Base-by-base conservation (phyloP, 1,284 basidiomycete species). In the Cryptococcus neoformans region DNA sequence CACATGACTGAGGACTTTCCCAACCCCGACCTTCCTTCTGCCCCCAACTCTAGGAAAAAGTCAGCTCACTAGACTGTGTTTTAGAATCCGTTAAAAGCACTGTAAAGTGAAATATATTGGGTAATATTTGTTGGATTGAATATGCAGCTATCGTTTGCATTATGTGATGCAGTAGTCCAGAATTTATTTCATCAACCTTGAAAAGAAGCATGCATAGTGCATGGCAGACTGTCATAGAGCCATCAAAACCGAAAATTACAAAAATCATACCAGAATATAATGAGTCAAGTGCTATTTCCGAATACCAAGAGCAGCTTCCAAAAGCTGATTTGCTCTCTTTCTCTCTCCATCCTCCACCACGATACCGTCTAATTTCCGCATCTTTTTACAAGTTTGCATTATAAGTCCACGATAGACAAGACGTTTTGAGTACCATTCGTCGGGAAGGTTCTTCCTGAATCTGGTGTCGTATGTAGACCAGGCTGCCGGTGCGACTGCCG, bases 371-470 rank as follows among this genome's bases (percentile, higher is more conserved):
- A 96, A 77, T 79, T 86, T 77, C 21, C 21, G 21, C 21, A 21
- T 21, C 21, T 21, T 21, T 11, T 80, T 76, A 70, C 88, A 90
- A 21, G 83, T 83, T 17, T 84, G 80, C 86, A 94, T 90, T 51
- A 94, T 81, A 57, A 93, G 79, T 35, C 91, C 91, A 49, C 93
- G 85, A 77, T 95, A 96, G 44, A 86, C 88, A 45, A 93, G 81
- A 42, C 93, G 85, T 42, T 87, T 88, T 51, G 88, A 83, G 74
- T 95, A 95, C 74, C 84, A 84, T 58, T 85, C 86, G 77, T 96
- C 88, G 47, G 93, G 92, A 55, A 97, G 81, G 63, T 89, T 87
- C 70, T 88, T 85, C 45, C 92, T 85, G 81, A 93, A 96, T 70
- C 88, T 87, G 6, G 81, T 80, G 78, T 97, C 93, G 69, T 91